phyloP scores from a whole-genome alignment of 1,284 basidiomycete genomes.

The Lignosus rhinocerotis region DNA sequence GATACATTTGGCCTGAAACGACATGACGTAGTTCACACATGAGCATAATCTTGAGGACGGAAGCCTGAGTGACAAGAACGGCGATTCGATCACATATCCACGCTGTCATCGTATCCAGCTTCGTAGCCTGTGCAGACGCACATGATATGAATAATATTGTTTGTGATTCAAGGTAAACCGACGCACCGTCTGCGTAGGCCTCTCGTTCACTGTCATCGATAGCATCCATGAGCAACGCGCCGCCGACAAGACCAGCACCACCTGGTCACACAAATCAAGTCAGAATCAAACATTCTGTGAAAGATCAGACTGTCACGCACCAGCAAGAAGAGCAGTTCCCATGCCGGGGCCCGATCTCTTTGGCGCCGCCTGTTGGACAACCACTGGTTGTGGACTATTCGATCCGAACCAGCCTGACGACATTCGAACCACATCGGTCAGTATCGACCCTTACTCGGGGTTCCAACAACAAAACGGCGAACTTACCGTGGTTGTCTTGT shows the following conservation, averaged over 20 bases:
- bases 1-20: neutral
- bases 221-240: slow-evolving; percentile 52
- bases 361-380: slow-evolving; percentile 37
- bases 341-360: slow-evolving; percentile 47
- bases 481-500: slow-evolving; percentile 25
- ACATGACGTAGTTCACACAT: neutral
- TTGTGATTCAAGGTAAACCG: neutral
- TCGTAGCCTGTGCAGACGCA: slow-evolving; percentile 12
- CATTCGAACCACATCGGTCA: neutral
- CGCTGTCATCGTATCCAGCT: slow-evolving; percentile 22
- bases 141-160: neutral
- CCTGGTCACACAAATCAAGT: slow-evolving; percentile 33
- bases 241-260: slow-evolving; percentile 61
- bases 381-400: slow-evolving; percentile 31
- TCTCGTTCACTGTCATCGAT: slow-evolving; percentile 43
- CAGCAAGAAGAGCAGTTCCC: slow-evolving; percentile 42
- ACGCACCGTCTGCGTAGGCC: slow-evolving; percentile 42
- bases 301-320: slow-evolving; percentile 29
- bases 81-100: slow-evolving; percentile 15
- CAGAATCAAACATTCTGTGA: neutral
- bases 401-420: slow-evolving; percentile 36
- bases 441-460: neutral
- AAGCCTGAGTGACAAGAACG: neutral
- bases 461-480: neutral
- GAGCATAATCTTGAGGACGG: neutral